phyloP scores from a whole-genome alignment of 495 filamentous ascomycete genomes.

The Pseudomonodictys pantanalensis region DNA sequence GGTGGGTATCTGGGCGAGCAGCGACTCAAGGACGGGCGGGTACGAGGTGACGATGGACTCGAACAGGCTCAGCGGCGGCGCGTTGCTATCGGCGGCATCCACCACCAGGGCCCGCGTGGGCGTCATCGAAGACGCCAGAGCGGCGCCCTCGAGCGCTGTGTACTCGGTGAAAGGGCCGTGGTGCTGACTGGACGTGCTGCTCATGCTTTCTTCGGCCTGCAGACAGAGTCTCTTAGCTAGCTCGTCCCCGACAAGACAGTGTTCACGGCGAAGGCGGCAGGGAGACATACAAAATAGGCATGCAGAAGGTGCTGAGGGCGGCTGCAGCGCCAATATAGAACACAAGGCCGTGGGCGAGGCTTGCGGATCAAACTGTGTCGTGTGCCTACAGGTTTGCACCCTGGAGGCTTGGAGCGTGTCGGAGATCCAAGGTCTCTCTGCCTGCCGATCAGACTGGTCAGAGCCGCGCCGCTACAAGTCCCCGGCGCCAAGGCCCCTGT shows the following conservation, averaged over 20 bases:
- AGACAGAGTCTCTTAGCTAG: slow-evolving; percentile 28
- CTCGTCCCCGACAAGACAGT: slow-evolving; percentile 28
- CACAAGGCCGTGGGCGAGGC: slow-evolving; percentile 7
- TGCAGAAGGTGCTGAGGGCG: slow-evolving; percentile 26
- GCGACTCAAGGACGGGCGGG: slow-evolving; percentile 56
- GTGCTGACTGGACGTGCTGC: slow-evolving; percentile 4
- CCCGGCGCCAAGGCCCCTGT: too few species aligned
- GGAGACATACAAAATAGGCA: slow-evolving; percentile 31
- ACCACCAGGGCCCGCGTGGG: slow-evolving; percentile 4
- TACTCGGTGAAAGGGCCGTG: slow-evolving; percentile 21
- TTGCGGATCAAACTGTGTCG: slow-evolving; percentile 13
- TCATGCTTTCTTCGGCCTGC: slow-evolving; percentile 30
- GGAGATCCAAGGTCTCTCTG: background rate
- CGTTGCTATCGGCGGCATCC: background rate
- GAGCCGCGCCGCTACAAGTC: too few species aligned
- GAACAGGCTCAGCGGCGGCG: slow-evolving; percentile 37
- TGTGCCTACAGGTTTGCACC: slow-evolving; percentile 20
- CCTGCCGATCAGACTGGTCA: background rate
- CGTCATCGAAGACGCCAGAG: background rate
- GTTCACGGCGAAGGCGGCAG: slow-evolving; percentile 31
- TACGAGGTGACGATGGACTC: slow-evolving; percentile 55
- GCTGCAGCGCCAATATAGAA: slow-evolving; percentile 23
- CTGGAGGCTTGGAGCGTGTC: background rate
- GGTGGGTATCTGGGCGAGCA: slow-evolving; percentile 57
- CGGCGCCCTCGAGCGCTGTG: slow-evolving; percentile 2